phyloP scores from a whole-genome alignment of 345 rosid species.

The Citrus sinensis region DNA sequence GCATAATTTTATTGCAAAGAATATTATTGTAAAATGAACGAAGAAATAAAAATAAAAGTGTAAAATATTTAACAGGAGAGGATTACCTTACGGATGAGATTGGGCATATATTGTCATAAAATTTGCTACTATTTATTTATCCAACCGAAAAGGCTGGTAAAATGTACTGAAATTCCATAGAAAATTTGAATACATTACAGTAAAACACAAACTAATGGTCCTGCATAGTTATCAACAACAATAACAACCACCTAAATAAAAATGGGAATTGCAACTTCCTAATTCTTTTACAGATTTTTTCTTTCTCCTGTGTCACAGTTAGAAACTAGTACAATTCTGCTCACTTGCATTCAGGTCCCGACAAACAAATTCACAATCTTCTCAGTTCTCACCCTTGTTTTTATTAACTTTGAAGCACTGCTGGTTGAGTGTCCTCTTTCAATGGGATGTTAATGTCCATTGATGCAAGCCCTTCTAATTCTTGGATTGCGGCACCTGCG shows the following conservation, averaged over 20 bases:
- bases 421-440: constrained; percentile 25
- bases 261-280: constrained; percentile 18
- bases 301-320: constrained; percentile 6
- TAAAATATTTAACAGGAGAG: too few species aligned
- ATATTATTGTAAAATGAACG: too few species aligned
- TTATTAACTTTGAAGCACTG: neutral
- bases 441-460: constrained; percentile 37
- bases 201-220: neutral
- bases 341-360: neutral
- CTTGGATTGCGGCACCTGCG: constrained; percentile 47
- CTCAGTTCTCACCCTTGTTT: neutral
- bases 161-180: constrained; percentile 5
- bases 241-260: constrained; percentile 1
- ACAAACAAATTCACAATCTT: constrained; percentile 7
- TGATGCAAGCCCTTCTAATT: constrained; percentile 59
- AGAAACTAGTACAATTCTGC: constrained; percentile 22
- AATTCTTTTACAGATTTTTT: constrained; percentile 14
- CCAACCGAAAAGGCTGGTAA: neutral
- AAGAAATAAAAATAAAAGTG: too few species aligned
- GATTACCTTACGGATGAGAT: too few species aligned
- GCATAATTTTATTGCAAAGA: neutral
- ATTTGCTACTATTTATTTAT: neutral
- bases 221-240: neutral
- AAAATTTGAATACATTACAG: neutral
- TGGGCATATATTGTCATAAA: too few species aligned